These are phyloP conservation scores for Schizochytrium sp. DNA, from an alignment of 108 stramenopile species.

Conservation along the genomic window DNA sequence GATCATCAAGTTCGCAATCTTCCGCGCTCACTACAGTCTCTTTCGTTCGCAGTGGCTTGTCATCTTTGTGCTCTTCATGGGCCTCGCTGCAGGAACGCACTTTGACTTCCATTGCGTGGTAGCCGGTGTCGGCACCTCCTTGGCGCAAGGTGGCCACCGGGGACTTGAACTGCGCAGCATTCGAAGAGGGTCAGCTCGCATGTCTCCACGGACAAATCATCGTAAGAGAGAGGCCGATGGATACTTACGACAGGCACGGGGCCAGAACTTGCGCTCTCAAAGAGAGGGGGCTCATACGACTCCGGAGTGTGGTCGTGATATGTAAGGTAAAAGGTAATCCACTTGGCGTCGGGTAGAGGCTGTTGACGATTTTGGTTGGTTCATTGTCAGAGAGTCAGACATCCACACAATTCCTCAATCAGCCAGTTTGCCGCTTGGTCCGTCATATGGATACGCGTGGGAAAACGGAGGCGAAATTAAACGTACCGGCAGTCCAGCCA, in stretches of 20 bases:
- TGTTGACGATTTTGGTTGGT: not conserved
- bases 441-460: no score
- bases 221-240: no score
- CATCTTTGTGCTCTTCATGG: not conserved
- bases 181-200: no score
- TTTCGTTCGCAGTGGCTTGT: not conserved
- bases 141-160: not conserved
- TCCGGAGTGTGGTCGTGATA: not conserved
- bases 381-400: no score
- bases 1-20: not conserved
- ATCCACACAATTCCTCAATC: no score
- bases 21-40: not conserved
- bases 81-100: not conserved
- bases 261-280: not conserved
- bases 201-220: no score
- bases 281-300: not conserved
- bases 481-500: not conserved
- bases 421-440: no score
- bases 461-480: no score
- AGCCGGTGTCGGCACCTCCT: not conserved
- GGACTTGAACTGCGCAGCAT: not conserved
- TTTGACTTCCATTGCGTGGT: not conserved
- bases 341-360: not conserved
- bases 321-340: not conserved
- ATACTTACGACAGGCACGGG: not conserved